Conservation (phyloP, 768 basidiomycete genomes). For the Russula sp. region DNA sequence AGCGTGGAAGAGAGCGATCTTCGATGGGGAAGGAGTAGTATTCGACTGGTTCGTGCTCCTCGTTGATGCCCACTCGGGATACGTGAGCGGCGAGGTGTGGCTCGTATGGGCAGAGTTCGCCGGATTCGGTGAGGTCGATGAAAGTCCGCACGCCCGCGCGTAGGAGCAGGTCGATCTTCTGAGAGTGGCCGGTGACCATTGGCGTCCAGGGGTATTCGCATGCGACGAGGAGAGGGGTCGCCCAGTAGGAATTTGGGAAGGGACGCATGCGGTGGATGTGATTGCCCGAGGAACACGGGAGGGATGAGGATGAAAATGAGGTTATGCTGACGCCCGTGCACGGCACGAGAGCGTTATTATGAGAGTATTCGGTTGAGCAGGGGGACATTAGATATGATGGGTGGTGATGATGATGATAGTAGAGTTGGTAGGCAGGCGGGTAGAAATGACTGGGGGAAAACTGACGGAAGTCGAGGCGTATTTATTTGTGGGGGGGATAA, state of each 20-base stretch:
- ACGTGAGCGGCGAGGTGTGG: slow-evolving; percentile 55
- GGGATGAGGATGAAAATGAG: slow-evolving; percentile 21
- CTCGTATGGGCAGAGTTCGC: slow-evolving; percentile 67
- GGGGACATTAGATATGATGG: not conserved
- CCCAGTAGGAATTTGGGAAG: slow-evolving; percentile 86
- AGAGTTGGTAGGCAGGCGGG: not conserved
- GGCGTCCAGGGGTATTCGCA: slow-evolving; percentile 83
- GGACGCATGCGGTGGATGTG: slow-evolving; percentile 45
- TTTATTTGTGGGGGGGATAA: not conserved
- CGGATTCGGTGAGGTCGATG: slow-evolving; percentile 80
- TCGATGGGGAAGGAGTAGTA: slow-evolving; percentile 80
- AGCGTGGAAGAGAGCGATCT: slow-evolving; percentile 65
- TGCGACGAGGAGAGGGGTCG: slow-evolving; percentile 64
- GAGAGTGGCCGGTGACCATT: slow-evolving; percentile 38
- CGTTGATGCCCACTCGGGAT: slow-evolving; percentile 49
- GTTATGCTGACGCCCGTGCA: not conserved
- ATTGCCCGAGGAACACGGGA: not conserved
- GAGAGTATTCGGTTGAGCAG: slow-evolving; percentile 12
- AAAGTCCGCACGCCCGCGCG: slow-evolving; percentile 73
- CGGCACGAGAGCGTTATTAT: not conserved
- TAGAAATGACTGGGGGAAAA: not conserved
- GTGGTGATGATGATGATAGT: not conserved
- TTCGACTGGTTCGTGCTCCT: slow-evolving; percentile 43
- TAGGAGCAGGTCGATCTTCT: slow-evolving; percentile 73
- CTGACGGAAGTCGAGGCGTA: not conserved